Evolutionary conservation across 2,329 filamentous ascomycete species (phyloP), one percentile per base, ranked within the genome.

Genomic region (Hypoxylon sp.): DNA sequence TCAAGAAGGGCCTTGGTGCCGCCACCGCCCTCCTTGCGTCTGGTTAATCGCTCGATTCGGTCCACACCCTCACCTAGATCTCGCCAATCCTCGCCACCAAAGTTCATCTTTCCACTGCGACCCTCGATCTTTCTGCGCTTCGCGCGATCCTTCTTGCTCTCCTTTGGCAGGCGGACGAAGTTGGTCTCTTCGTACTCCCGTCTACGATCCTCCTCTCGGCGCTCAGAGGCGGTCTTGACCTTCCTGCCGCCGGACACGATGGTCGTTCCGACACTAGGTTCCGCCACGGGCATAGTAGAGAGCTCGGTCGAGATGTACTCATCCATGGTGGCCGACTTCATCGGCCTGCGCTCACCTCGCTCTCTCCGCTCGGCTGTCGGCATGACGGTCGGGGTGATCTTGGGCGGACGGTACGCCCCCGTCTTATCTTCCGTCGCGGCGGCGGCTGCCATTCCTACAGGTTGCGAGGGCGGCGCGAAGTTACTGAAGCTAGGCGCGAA

Each of bases 81-180:
- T 68, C 90, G 87, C 93, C 93, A 98, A 76, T 98, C 96, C 80
- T 98, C 96, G 53, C 96, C 96, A 66, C 95, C 95, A 80, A 88
- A 89, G 72, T 81, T 80, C 92, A 97, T 78, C 84, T 89, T 80
- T 73, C 81, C 76, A 69, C 78, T 80, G 70, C 81, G 77, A 8
- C 81, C 81, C 40, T 82, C 81, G 28, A 82, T 81, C 76, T 86
- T 84, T 44, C 78, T 80, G 77, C 86, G 88, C 81, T 91, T 90
- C 49, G 88, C 85, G 62, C 83, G 81, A 4, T 97, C 93, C 81
- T 97, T 97, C 85, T 97, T 98, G 80, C 89, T 92, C 78, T 92
- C 87, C 73, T 89, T 90, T 11, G 95, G 93, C 73, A 99, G 82
- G 71, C 96, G 92, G 14, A 93, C 88, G 74, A 97, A 95, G 81